Evolutionary conservation across 257 asterid genomes (phyloP).

Genomic region (Solanum sparsipilum): DNA sequence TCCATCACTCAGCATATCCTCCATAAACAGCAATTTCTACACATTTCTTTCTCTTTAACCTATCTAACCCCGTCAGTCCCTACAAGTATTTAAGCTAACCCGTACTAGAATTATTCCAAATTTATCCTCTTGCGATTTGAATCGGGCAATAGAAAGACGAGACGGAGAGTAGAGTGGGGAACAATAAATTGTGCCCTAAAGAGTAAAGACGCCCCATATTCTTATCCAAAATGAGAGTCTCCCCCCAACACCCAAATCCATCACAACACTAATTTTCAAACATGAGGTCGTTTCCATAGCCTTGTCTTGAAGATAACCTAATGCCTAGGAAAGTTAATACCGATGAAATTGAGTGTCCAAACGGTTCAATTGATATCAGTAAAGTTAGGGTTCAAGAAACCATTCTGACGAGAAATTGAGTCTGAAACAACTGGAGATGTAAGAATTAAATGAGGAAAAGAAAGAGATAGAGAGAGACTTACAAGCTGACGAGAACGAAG

Average conservation of each 20-base stretch:
- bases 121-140: background rate
- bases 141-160: background rate
- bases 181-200: background rate
- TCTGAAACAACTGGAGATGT: background rate
- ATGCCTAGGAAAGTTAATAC: background rate
- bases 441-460: background rate
- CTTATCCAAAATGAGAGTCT: background rate
- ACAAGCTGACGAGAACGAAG: constrained; percentile 72
- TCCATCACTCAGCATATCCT: background rate
- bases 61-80: background rate
- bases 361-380: background rate
- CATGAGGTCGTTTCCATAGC: background rate
- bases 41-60: background rate
- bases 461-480: constrained; percentile 1
- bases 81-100: background rate
- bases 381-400: background rate
- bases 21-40: background rate
- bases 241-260: background rate
- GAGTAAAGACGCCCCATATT: background rate
- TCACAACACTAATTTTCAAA: background rate
- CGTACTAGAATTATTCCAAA: background rate
- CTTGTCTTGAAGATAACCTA: too few relatives aligned
- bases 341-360: background rate
- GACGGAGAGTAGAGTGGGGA: background rate
- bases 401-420: background rate